Percentiles rank a stretch among this genome's conserved stretches.
Evolutionary conservation across 495 filamentous ascomycete species (phyloP).

Genomic region (Lasiosphaeria miniovina): DNA sequence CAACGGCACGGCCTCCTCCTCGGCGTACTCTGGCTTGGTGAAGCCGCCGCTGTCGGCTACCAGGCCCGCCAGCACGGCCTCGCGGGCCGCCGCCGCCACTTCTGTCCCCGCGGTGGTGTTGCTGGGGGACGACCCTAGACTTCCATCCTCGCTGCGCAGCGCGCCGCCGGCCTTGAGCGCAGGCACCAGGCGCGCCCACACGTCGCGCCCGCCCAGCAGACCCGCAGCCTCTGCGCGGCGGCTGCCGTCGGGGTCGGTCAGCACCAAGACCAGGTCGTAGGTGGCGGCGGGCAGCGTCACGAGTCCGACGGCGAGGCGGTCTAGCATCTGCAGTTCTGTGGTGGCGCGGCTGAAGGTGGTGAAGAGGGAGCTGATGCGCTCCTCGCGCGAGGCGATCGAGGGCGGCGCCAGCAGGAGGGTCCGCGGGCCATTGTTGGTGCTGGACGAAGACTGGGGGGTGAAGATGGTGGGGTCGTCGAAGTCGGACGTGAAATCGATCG

Average conservation of each 20-base stretch:
- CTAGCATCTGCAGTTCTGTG: conserved; percentile 97
- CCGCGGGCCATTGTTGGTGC: conserved; percentile 22
- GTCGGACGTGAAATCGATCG: conserved; percentile 28
- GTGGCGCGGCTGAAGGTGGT: conserved; percentile 57
- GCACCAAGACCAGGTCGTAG: conserved; percentile 83
- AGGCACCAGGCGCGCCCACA: conserved; percentile 64
- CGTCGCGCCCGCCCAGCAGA: conserved; percentile 59
- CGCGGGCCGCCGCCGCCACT: conserved; percentile 50
- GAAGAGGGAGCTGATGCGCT: conserved; percentile 43
- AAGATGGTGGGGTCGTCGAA: conserved; percentile 22
- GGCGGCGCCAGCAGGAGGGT: conserved; percentile 56
- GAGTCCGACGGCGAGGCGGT: conserved; percentile 81
- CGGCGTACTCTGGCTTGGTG: conserved; percentile 67
- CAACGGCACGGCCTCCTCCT: conserved; percentile 66
- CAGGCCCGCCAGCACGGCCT: conserved; percentile 81
- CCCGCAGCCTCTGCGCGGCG: conserved; percentile 54
- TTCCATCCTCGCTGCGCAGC: conserved; percentile 64
- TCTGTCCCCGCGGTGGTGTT: conserved; percentile 16
- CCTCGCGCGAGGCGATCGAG: conserved; percentile 49
- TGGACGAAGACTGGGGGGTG: conserved; percentile 9
- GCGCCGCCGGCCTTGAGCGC: conserved; percentile 69
- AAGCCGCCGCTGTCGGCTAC: conserved; percentile 59
- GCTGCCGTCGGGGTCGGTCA: conserved; percentile 69
- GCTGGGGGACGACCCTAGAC: conserved; percentile 38
- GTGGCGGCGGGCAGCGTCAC: conserved; percentile 71